Percentiles rank a stretch among this genome's conserved stretches.
These are phyloP conservation scores for Ramicandelaber brevisporus DNA, from an alignment of 192 early-diverging fungal genomes.

Conservation along the genomic window DNA sequence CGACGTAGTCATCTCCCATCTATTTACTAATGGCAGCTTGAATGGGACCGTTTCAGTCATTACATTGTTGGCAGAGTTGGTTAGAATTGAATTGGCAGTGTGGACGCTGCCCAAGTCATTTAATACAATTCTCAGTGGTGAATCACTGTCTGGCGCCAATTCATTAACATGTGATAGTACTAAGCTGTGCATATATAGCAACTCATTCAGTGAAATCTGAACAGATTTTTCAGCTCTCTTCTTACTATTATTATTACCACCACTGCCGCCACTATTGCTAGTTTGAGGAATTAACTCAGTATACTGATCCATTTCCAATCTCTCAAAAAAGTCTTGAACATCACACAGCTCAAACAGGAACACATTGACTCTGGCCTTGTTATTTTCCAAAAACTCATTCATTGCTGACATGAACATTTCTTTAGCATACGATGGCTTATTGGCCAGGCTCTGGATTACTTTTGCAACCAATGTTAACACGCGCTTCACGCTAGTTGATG, in stretches of 20 bases:
- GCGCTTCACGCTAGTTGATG: slow-evolving; percentile 51
- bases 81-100: slow-evolving; percentile 19
- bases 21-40: slow-evolving; percentile 15
- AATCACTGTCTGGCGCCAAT: slow-evolving; percentile 52
- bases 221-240: slow-evolving; percentile 78
- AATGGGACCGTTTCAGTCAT: too few relatives aligned
- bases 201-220: slow-evolving; percentile 81
- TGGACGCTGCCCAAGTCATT: slow-evolving; percentile 52
- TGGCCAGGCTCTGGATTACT: slow-evolving; percentile 83
- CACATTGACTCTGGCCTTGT: slow-evolving; percentile 59
- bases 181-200: slow-evolving; percentile 73
- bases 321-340: slow-evolving; percentile 85
- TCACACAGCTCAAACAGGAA: slow-evolving; percentile 86
- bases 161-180: slow-evolving; percentile 58
- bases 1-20: too few relatives aligned
- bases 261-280: too few relatives aligned
- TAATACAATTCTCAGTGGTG: slow-evolving; percentile 51
- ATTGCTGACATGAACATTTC: slow-evolving; percentile 77
- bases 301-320: slow-evolving; percentile 95
- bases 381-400: slow-evolving; percentile 71
- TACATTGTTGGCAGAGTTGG: slow-evolving; percentile 14
- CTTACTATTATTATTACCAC: too few relatives aligned
- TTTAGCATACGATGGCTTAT: slow-evolving; percentile 76
- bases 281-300: too few relatives aligned
- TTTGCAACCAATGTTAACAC: slow-evolving; percentile 85